Conservation (phyloP, 371 early-diverging fungal species). For the Choanephora cucurbitarum region DNA sequence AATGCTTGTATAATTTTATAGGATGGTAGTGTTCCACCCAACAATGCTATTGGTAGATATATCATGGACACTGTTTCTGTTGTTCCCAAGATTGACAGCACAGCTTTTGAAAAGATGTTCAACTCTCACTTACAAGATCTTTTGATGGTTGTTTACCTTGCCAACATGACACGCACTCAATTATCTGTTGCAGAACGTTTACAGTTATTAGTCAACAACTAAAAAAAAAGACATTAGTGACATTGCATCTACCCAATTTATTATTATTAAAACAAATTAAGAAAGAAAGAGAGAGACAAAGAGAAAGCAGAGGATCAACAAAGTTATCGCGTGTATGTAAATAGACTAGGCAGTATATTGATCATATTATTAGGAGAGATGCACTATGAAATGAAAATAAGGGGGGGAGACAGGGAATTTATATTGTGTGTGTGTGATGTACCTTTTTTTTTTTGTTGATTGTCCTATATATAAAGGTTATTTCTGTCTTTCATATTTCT, state of each 20-base stretch:
- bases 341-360: too few species aligned
- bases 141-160: conserved; percentile 93
- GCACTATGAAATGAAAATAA: too few species aligned
- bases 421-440: neutral
- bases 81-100: conserved; percentile 85
- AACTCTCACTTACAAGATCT: conserved; percentile 92
- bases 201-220: conserved; percentile 70
- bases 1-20: conserved; percentile 21
- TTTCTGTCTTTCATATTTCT: neutral
- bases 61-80: conserved; percentile 92
- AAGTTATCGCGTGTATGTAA: too few species aligned
- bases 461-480: neutral
- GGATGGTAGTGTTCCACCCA: conserved; percentile 66
- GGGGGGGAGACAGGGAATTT: neutral
- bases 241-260: neutral
- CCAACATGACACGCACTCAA: conserved; percentile 93
- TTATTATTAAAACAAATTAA: neutral
- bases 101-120: conserved; percentile 88
- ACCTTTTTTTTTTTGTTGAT: conserved; percentile 1
- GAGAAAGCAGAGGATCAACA: too few species aligned
- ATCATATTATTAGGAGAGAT: too few species aligned
- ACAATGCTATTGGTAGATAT: conserved; percentile 86
- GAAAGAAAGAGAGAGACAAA: too few species aligned
- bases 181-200: conserved; percentile 90
- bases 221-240: conserved; percentile 13